phyloP scores from a whole-genome alignment of 257 asterid genomes.

The Plantago ovata region DNA sequence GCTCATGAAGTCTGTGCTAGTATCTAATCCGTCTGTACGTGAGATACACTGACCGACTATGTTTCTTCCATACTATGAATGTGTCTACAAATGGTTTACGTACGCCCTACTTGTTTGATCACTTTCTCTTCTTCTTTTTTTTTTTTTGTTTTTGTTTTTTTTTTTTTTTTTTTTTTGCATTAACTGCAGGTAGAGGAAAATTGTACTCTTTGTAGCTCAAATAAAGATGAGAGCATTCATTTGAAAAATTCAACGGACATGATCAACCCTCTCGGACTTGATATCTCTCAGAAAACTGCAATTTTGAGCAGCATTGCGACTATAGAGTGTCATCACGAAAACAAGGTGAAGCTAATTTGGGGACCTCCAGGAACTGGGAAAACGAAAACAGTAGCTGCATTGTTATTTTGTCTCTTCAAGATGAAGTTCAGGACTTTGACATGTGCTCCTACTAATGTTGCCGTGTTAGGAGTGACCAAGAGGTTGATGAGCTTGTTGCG shows the following conservation, averaged over 20 bases:
- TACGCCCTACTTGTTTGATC: no score
- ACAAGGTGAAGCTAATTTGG: neutral
- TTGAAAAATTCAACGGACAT: neutral
- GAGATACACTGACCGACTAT: neutral
- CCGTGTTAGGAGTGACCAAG: neutral
- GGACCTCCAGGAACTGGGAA: neutral
- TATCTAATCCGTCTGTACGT: neutral
- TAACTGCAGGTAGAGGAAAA: neutral
- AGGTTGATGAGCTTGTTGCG: neutral
- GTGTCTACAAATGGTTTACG: neutral
- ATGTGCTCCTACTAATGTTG: constrained; percentile 3
- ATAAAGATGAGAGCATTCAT: neutral
- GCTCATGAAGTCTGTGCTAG: neutral
- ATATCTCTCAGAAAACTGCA: neutral
- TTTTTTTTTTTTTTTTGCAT: neutral
- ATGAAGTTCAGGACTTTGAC: neutral
- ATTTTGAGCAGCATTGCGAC: neutral
- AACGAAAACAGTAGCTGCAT: neutral
- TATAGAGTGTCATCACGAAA: neutral
- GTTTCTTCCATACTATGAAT: neutral
- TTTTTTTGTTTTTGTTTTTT: no score
- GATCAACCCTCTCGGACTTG: neutral
- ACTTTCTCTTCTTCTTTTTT: no score
- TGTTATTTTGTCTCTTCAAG: neutral
- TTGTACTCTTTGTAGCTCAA: neutral